Evolutionary conservation across 2,329 filamentous ascomycete genomes (phyloP).

Genomic region (Fusarium nanum): DNA sequence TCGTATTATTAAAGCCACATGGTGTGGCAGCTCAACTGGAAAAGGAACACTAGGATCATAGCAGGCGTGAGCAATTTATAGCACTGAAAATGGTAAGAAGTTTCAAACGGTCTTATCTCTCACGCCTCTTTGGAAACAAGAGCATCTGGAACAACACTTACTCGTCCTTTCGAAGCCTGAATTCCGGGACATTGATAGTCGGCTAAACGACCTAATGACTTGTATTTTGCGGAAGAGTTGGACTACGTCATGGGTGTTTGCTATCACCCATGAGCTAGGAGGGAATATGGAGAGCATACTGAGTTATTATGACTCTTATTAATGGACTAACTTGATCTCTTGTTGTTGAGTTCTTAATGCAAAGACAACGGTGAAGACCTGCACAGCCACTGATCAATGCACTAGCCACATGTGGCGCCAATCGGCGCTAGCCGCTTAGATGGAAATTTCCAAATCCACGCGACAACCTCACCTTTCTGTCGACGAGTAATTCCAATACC

Average conservation of each 20-base stretch:
- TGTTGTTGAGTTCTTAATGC: background rate
- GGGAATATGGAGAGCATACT: background rate
- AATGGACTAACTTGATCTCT: background rate
- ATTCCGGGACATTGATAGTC: background rate
- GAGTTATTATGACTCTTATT: background rate
- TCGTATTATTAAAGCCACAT: conserved; percentile 18
- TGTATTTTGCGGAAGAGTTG: background rate
- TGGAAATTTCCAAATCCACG: conserved; percentile 52
- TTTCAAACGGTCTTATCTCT: background rate
- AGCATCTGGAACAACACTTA: background rate
- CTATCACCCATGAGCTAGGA: background rate
- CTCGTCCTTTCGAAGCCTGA: background rate
- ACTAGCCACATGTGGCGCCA: conserved; percentile 39
- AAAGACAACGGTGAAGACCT: background rate
- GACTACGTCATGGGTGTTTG: too few species aligned
- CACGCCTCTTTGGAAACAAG: background rate
- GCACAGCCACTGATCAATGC: background rate
- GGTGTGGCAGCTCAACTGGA: background rate
- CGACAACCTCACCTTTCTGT: conserved; percentile 40
- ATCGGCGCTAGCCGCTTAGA: conserved; percentile 37
- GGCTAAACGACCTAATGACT: background rate
- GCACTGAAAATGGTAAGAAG: background rate
- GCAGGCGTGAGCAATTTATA: background rate
- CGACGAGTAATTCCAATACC: conserved; percentile 30
- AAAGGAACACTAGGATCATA: background rate